phyloP scores from a whole-genome alignment of 805 yeast species.

The Scheffersomyces coipomensis region DNA sequence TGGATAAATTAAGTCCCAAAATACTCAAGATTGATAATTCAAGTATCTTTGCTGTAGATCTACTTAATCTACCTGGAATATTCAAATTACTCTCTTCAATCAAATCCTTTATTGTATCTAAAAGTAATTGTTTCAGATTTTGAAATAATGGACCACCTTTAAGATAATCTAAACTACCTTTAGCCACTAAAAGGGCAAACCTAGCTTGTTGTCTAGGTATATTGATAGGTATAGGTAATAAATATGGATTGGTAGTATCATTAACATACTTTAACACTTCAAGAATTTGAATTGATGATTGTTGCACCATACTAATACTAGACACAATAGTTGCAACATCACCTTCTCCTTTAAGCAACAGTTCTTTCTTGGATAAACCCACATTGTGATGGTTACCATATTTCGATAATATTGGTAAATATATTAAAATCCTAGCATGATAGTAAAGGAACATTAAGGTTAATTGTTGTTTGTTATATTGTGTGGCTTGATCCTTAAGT shows the following conservation, averaged over 20 bases:
- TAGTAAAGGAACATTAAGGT: slow-evolving; percentile 48
- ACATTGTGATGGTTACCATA: slow-evolving; percentile 41
- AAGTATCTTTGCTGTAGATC: slow-evolving; percentile 52
- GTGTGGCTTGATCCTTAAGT: slow-evolving; percentile 17
- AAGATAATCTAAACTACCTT: slow-evolving; percentile 77
- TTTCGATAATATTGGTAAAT: slow-evolving; percentile 40
- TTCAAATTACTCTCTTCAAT: slow-evolving; percentile 50
- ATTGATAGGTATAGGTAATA: slow-evolving; percentile 65
- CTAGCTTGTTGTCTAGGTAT: slow-evolving; percentile 62
- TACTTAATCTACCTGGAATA: slow-evolving; percentile 61
- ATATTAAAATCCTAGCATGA: slow-evolving; percentile 43
- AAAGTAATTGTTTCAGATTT: slow-evolving; percentile 59
- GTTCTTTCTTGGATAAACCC: slow-evolving; percentile 38
- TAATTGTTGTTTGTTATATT: slow-evolving; percentile 44
- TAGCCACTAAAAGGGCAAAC: slow-evolving; percentile 62
- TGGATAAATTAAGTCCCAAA: slow-evolving; percentile 48
- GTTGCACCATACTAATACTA: slow-evolving; percentile 67
- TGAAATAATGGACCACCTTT: slow-evolving; percentile 79
- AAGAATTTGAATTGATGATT: slow-evolving; percentile 60
- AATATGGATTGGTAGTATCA: slow-evolving; percentile 33
- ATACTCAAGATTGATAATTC: slow-evolving; percentile 62
- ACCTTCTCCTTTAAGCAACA: slow-evolving; percentile 35
- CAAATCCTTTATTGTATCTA: slow-evolving; percentile 48
- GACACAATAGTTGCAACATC: slow-evolving; percentile 35
- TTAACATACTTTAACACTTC: slow-evolving; percentile 47